A percentile compares a stretch with the other conserved stretches of the same genome.
These are phyloP conservation scores for Cytospora chrysosperma DNA, from an alignment of 2,329 filamentous ascomycete genomes.

Conservation along the genomic window DNA sequence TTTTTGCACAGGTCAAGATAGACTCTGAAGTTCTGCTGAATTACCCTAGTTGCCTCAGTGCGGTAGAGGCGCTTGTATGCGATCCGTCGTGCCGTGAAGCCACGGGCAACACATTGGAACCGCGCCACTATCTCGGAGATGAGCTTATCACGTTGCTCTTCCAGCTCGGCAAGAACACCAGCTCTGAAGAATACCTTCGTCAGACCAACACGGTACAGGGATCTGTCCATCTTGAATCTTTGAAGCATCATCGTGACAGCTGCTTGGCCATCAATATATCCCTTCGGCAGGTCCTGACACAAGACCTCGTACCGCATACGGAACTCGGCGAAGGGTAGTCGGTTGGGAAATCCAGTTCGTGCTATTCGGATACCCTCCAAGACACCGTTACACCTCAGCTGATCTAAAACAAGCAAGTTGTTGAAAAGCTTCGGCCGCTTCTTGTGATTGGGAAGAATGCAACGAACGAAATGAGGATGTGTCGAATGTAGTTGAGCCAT, in stretches of 20 bases:
- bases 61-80: conserved; percentile 93
- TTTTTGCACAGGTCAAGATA: conserved; percentile 88
- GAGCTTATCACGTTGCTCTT: conserved; percentile 89
- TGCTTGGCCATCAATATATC: conserved; percentile 86
- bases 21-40: conserved; percentile 89
- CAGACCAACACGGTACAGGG: conserved; percentile 87
- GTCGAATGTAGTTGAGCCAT: conserved; percentile 95
- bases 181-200: conserved; percentile 98
- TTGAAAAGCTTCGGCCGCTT: conserved; percentile 93
- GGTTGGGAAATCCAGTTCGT: conserved; percentile 93
- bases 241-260: conserved; percentile 85
- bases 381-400: conserved; percentile 97
- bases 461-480: conserved; percentile 96
- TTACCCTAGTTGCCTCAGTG: conserved; percentile 89
- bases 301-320: conserved; percentile 94
- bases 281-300: conserved; percentile 82
- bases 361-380: conserved; percentile 98
- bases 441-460: conserved; percentile 97
- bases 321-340: conserved; percentile 89
- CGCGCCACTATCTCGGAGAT: conserved; percentile 92
- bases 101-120: conserved; percentile 89
- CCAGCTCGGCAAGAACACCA: conserved; percentile 90
- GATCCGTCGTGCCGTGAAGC: conserved; percentile 82
- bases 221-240: conserved; percentile 78
- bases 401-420: conserved; percentile 89